A percentile compares a stretch with the other conserved stretches of the same genome.
phyloP scores from a whole-genome alignment of 257 asterid species.

The Solanum chiquidenum region DNA sequence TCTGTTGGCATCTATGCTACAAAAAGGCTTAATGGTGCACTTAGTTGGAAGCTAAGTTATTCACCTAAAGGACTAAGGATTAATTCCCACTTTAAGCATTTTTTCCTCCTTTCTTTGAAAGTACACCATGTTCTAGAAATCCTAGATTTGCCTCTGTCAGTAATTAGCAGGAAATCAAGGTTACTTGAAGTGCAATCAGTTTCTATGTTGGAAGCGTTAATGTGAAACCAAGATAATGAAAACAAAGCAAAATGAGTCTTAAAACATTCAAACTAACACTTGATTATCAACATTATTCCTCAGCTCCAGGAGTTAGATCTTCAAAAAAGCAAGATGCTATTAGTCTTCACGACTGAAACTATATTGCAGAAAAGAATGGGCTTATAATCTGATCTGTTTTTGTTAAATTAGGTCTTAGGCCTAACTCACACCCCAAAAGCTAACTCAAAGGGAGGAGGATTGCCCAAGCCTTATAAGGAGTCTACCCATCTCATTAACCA shows the following conservation, averaged over 20 bases:
- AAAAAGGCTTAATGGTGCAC: background rate
- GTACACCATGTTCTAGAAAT: background rate
- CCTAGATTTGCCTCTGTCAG: background rate
- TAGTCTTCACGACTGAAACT: background rate
- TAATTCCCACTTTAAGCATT: background rate
- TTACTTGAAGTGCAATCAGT: background rate
- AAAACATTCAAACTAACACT: background rate
- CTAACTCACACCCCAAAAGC: no score
- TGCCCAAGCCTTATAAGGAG: no score
- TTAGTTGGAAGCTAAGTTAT: background rate
- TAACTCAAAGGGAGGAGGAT: no score
- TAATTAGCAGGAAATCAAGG: background rate
- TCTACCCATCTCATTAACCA: no score
- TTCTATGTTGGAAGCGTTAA: background rate
- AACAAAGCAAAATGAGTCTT: background rate
- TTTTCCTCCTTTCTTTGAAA: background rate
- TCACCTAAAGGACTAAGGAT: background rate
- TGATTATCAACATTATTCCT: background rate
- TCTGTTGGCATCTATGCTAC: background rate
- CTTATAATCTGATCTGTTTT: background rate
- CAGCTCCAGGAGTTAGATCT: background rate
- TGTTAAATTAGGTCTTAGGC: no score
- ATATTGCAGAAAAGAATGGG: background rate
- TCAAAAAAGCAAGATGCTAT: background rate
- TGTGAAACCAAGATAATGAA: background rate